Conservation (phyloP, 441 rosid genomes). For the Populus hybrid region DNA sequence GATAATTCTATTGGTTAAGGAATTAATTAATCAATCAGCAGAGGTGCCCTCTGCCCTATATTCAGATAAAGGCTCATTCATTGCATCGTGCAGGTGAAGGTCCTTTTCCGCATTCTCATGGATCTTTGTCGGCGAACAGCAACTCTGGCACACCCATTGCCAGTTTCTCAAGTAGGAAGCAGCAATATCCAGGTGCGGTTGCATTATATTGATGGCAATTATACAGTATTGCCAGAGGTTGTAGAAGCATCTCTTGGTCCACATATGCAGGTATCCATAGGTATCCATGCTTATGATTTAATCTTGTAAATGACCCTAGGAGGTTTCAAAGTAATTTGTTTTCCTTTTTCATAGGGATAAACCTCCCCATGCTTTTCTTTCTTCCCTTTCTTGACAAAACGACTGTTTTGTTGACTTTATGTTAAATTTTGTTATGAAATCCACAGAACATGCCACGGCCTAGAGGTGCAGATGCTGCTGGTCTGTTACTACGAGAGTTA, state of each 20-base stretch:
- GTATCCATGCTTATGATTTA: not conserved
- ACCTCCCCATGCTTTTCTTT: not conserved
- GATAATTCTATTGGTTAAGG: not conserved
- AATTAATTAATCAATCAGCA: not conserved
- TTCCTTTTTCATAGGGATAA: not conserved
- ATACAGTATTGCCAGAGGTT: conserved; percentile 97
- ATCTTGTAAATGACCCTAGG: conserved; percentile 3
- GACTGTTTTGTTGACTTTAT: not conserved
- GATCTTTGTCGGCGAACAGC: conserved; percentile 96
- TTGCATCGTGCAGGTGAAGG: conserved; percentile 73
- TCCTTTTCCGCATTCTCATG: conserved; percentile 95
- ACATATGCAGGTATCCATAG: conserved; percentile 83
- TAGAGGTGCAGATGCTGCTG: conserved; percentile 99
- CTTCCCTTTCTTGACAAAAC: not conserved
- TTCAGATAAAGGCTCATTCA: conserved; percentile 1
- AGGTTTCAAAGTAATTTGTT: not conserved
- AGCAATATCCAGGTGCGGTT: conserved; percentile 90
- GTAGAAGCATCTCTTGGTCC: conserved; percentile 99
- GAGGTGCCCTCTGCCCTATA: not conserved
- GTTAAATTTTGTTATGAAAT: not conserved
- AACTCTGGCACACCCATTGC: conserved; percentile 71
- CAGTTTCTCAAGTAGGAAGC: conserved; percentile 94
- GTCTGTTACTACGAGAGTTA: conserved; percentile 87
- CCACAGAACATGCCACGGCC: conserved; percentile 98
- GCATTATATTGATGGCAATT: conserved; percentile 97